These are phyloP conservation scores for Apiospora saccharicola DNA, from an alignment of 2,329 filamentous ascomycete species.

Conservation along the genomic window DNA sequence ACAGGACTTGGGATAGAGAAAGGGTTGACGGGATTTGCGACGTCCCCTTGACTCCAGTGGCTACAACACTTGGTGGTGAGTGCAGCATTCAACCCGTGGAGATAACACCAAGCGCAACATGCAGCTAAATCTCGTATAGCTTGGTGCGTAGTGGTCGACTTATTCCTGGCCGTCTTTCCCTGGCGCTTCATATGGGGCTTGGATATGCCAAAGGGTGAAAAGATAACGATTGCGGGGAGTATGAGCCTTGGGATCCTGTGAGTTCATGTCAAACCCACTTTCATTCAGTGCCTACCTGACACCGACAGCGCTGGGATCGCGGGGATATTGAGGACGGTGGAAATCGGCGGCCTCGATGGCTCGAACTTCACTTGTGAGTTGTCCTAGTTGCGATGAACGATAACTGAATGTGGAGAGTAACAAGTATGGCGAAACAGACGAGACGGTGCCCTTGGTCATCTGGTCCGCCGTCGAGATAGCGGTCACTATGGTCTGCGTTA, in stretches of 20 bases:
- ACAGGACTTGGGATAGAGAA: constrained; percentile 26
- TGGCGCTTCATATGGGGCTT: constrained; percentile 31
- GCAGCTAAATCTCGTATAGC: neutral
- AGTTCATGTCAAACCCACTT: neutral
- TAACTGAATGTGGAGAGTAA: neutral
- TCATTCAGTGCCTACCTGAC: neutral
- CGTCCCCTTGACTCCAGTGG: neutral
- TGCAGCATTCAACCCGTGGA: neutral
- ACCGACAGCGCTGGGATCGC: neutral
- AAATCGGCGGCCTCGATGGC: neutral
- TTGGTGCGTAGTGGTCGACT: constrained; percentile 26
- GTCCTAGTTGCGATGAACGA: neutral
- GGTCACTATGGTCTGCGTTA: neutral
- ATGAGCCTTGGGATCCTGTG: constrained; percentile 24
- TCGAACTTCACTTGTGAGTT: constrained; percentile 7
- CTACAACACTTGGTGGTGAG: neutral
- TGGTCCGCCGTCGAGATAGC: neutral
- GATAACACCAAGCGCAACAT: constrained; percentile 1
- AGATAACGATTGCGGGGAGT: constrained; percentile 26
- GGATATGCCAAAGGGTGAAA: constrained; percentile 23
- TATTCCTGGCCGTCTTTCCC: constrained; percentile 29
- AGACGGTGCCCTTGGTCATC: neutral
- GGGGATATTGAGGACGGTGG: neutral
- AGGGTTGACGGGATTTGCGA: constrained; percentile 21
- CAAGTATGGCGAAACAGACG: neutral